These are phyloP conservation scores for Biscogniauxia sp. DNA, from an alignment of 2,329 filamentous ascomycete genomes.

Conservation along the genomic window DNA sequence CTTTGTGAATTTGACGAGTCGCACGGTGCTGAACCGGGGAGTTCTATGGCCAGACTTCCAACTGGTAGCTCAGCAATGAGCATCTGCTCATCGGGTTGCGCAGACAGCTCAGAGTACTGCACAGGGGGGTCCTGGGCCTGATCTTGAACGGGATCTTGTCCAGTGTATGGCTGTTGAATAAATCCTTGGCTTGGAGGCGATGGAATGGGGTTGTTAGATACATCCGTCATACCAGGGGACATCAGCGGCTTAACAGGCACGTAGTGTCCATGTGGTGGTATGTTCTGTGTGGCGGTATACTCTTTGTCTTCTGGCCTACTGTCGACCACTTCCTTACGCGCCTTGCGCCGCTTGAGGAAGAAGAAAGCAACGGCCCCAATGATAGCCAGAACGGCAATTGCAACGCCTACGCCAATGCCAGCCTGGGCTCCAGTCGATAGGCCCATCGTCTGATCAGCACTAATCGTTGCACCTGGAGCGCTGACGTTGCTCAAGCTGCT, in stretches of 20 bases:
- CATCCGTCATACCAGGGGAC: slow-evolving; percentile 12
- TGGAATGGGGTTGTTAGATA: slow-evolving; percentile 10
- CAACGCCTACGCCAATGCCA: slow-evolving; percentile 35
- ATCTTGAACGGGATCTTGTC: slow-evolving; percentile 18
- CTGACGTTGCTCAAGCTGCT: slow-evolving; percentile 10
- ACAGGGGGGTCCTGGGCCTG: no score
- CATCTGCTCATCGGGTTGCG: slow-evolving; percentile 1
- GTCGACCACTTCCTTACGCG: slow-evolving; percentile 5
- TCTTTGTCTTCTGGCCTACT: slow-evolving; percentile 1
- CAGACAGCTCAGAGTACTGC: slow-evolving; percentile 17
- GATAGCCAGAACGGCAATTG: slow-evolving; percentile 22
- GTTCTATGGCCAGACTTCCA: slow-evolving; percentile 4
- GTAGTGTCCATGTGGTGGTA: slow-evolving; percentile 22
- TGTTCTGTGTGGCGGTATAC: slow-evolving; percentile 7
- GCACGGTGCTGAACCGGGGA: slow-evolving; percentile 15
- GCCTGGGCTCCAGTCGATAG: slow-evolving; percentile 33
- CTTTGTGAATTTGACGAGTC: background rate
- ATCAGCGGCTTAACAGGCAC: slow-evolving; percentile 19
- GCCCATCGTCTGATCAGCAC: slow-evolving; percentile 3
- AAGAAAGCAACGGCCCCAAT: slow-evolving; percentile 26
- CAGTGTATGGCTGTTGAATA: slow-evolving; percentile 11
- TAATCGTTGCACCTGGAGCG: slow-evolving; percentile 9
- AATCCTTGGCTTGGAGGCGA: slow-evolving; percentile 13
- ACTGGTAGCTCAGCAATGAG: slow-evolving; percentile 14
- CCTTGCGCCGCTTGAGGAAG: slow-evolving; percentile 28